Conservation (phyloP, 768 basidiomycete genomes). For the Vararia minispora region DNA sequence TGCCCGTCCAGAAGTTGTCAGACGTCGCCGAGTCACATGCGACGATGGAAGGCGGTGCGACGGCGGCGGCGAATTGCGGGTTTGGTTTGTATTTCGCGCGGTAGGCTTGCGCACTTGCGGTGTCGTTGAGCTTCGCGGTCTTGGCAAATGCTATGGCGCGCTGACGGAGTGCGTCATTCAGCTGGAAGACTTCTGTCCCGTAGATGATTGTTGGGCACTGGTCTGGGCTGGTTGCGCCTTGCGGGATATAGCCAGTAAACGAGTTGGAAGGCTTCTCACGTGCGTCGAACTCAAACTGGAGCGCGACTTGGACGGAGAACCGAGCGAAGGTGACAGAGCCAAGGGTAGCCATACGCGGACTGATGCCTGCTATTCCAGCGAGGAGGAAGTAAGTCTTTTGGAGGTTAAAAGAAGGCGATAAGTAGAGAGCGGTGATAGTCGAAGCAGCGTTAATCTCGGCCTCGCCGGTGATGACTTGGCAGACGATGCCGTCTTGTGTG, state of each 20-base stretch:
- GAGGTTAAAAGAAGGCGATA: conserved; percentile 25
- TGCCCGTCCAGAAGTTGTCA: too few relatives aligned
- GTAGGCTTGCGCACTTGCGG: conserved; percentile 19
- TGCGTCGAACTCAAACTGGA: conserved; percentile 31
- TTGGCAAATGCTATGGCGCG: conserved; percentile 19
- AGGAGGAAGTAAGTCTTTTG: conserved; percentile 30
- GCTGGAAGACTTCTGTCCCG: conserved; percentile 34
- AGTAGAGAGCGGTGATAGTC: conserved; percentile 22
- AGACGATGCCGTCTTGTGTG: conserved; percentile 22
- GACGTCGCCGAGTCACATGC: too few relatives aligned
- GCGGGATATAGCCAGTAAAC: conserved; percentile 27
- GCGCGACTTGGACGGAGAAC: conserved; percentile 27
- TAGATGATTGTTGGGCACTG: conserved; percentile 21
- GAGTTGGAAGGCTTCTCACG: conserved; percentile 27
- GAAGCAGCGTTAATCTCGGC: conserved; percentile 35
- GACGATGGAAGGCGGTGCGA: too few relatives aligned
- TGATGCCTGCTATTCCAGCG: conserved; percentile 30
- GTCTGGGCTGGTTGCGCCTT: conserved; percentile 20
- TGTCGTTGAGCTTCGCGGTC: conserved; percentile 24
- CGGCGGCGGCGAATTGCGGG: conserved; percentile 20
- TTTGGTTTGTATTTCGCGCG: conserved; percentile 20
- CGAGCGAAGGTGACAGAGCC: conserved; percentile 27
- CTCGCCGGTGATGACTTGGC: conserved; percentile 27
- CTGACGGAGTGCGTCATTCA: conserved; percentile 29
- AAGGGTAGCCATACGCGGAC: conserved; percentile 26